Percentiles rank a stretch among this genome's conserved stretches.
Conservation (phyloP, 2,329 filamentous ascomycete species). For the Ambrosiella xylebori region DNA sequence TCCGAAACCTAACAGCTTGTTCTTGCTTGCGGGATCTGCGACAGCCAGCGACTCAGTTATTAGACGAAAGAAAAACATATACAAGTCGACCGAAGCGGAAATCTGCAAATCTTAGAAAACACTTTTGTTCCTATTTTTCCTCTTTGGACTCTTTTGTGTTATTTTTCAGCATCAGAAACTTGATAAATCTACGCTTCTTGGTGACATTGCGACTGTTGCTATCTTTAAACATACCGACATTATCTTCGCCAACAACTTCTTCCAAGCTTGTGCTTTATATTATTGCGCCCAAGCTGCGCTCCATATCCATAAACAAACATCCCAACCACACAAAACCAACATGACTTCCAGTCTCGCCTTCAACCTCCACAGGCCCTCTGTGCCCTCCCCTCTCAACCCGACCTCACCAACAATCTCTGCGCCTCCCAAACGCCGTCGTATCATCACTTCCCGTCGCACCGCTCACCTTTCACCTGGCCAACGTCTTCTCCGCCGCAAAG, state of each 20-base stretch:
- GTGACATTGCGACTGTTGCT: neutral
- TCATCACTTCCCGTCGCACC: conserved; percentile 10
- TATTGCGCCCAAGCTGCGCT: neutral
- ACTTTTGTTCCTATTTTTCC: neutral
- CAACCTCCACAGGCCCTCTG: conserved; percentile 9
- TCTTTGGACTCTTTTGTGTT: neutral
- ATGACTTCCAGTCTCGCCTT: conserved; percentile 3
- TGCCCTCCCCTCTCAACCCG: conserved; percentile 13
- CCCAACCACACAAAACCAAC: neutral
- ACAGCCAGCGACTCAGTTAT: neutral
- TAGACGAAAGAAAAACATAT: neutral
- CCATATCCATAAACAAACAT: neutral
- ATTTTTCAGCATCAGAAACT: neutral
- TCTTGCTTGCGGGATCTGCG: conserved; percentile 1
- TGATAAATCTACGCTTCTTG: neutral
- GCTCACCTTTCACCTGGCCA: conserved; percentile 11
- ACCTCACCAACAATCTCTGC: conserved; percentile 1
- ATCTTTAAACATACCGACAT: neutral
- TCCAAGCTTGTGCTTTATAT: neutral
- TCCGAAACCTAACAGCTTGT: conserved; percentile 4
- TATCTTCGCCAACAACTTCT: neutral
- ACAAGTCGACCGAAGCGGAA: neutral
- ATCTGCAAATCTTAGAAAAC: neutral
- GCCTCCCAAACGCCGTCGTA: conserved; percentile 9
- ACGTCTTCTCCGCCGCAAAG: conserved; percentile 12